These are phyloP conservation scores for Pythium aphanidermatum DNA, from an alignment of 352 stramenopile genomes.

Conservation along the genomic window DNA sequence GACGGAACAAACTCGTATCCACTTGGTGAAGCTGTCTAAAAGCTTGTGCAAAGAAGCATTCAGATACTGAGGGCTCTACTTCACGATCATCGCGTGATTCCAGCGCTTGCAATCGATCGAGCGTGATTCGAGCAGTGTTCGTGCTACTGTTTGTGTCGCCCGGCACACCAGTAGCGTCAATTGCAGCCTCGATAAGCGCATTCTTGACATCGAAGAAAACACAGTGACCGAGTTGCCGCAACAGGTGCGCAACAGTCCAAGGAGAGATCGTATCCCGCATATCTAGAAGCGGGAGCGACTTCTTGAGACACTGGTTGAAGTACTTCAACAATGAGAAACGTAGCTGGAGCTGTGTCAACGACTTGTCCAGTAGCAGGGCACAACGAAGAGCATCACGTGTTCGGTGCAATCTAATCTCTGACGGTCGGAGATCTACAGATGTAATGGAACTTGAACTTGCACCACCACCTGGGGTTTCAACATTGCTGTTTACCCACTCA, in stretches of 20 bases:
- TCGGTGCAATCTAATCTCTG: conserved; percentile 63
- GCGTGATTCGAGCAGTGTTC: conserved; percentile 76
- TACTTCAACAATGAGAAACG: conserved; percentile 82
- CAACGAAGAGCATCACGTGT: conserved; percentile 71
- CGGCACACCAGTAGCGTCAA: conserved; percentile 62
- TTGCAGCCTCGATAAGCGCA: conserved; percentile 67
- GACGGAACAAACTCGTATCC: conserved; percentile 77
- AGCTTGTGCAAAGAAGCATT: conserved; percentile 93
- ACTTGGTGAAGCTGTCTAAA: conserved; percentile 88
- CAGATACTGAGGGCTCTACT: conserved; percentile 79
- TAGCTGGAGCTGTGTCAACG: conserved; percentile 54
- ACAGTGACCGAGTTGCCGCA: conserved; percentile 74
- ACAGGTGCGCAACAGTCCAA: conserved; percentile 67
- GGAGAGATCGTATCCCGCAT: conserved; percentile 59
- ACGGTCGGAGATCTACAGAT: conserved; percentile 61
- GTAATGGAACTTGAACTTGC: conserved; percentile 15
- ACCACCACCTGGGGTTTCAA: conserved; percentile 33
- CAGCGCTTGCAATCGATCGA: conserved; percentile 79
- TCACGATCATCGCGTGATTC: conserved; percentile 85
- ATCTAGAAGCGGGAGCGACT: conserved; percentile 68
- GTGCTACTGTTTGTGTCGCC: conserved; percentile 45
- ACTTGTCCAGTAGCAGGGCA: conserved; percentile 50
- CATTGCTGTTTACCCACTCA: conserved; percentile 81
- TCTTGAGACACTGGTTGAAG: conserved; percentile 64
- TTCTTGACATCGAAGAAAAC: conserved; percentile 88